Evolutionary conservation across 495 filamentous ascomycete species (phyloP), one percentile per base, ranked within the genome.

Genomic region (Diplogelasinospora grovesii): DNA sequence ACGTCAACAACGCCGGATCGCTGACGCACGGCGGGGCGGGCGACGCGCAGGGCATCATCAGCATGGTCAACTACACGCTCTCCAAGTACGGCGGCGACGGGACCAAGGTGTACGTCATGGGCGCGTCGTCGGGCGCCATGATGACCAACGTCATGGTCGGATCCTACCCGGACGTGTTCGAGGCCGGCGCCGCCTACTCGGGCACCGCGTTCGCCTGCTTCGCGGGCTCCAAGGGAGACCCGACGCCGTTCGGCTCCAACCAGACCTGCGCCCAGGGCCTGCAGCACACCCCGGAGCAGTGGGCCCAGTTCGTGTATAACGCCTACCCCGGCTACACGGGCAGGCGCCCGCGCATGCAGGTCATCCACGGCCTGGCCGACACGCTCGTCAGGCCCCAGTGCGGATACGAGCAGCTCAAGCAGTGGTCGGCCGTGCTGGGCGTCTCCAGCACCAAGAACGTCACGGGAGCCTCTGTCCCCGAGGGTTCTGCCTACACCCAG

Each of bases 61-160:
- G 61, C 59, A 76, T 77, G 73, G 73, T 77, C 47, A 69, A 68
- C 38, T 77, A 70, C 45, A 62, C 69, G 1, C 39, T 75, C 14
- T 28, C 32, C 36, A 64, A 63, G 39, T 74, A 79, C 57, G 57
- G 43, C 11, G 75, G 43, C 26, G 70, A 79, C 53, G 21, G 60
- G 22, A 46, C 45, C 22, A 61, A 57, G 26, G 66, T 78, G 21
- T 77, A 68, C 40, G 71, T 68, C 16, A 75, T 70, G 47, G 74
- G 74, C 8, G 59, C 54, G 6, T 73, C 68, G 0, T 77, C 73
- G 10, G 75, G 75, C 18, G 74, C 62, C 27, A 78, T 77, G 74
- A 75, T 76, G 73, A 75, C 72, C 29, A 79, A 78, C 49, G 72
- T 77, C 15, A 47, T 81, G 52, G 74, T 68, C 5, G 76, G 68